These are phyloP conservation scores for Trapa incisa DNA, from an alignment of 345 rosid species.

Conservation along the genomic window DNA sequence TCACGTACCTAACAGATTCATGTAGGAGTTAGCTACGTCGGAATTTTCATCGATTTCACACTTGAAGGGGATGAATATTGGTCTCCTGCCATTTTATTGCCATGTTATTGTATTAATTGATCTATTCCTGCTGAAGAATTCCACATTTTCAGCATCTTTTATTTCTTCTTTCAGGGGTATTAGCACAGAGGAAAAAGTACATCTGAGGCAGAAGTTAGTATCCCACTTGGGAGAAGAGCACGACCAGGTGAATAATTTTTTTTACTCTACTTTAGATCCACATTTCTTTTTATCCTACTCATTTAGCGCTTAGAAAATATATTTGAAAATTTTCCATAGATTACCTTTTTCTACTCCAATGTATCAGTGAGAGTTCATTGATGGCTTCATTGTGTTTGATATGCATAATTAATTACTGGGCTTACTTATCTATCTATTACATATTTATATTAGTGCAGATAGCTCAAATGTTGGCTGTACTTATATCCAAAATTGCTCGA, in stretches of 20 bases:
- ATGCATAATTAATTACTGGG: neutral
- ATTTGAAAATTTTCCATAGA: neutral
- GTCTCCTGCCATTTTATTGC: neutral
- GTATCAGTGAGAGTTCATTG: neutral
- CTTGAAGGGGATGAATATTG: neutral
- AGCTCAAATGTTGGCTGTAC: constrained; percentile 74
- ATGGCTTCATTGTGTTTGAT: neutral
- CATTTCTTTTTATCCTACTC: neutral
- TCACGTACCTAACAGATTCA: neutral
- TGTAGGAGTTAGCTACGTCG: neutral
- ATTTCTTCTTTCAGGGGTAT: constrained; percentile 49
- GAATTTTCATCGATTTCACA: neutral
- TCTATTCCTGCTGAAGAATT: too few relatives aligned
- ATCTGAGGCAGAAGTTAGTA: constrained; percentile 60
- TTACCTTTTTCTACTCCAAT: neutral
- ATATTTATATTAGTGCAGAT: constrained; percentile 33
- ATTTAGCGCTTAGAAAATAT: neutral
- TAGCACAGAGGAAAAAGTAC: constrained; percentile 71
- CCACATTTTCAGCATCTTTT: neutral
- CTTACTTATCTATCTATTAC: neutral
- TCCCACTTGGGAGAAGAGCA: constrained; percentile 81
- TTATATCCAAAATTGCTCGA: constrained; percentile 83
- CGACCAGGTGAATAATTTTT: constrained; percentile 36
- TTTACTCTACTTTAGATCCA: neutral
- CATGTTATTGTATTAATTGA: neutral